Percentiles rank a stretch among this genome's conserved stretches.
Evolutionary conservation across 1,284 basidiomycete species (phyloP).

Genomic region (Cutaneotrichosporon cavernicola): DNA sequence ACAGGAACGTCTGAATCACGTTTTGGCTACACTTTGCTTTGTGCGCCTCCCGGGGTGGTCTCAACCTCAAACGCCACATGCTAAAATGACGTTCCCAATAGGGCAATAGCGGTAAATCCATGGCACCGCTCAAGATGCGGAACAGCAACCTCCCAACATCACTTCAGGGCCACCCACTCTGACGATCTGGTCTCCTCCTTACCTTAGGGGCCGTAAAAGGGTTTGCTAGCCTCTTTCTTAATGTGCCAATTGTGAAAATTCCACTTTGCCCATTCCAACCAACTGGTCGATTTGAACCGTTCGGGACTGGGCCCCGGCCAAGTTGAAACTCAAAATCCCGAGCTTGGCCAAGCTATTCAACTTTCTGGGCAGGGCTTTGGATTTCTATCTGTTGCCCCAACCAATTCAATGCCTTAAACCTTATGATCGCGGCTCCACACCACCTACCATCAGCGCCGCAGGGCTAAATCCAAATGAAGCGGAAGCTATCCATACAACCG

Average conservation of each 20-base stretch:
- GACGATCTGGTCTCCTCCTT: neutral
- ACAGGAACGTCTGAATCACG: neutral
- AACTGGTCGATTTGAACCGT: neutral
- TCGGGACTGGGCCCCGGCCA: neutral
- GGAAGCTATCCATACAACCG: neutral
- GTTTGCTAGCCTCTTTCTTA: neutral
- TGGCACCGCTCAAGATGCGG: neutral
- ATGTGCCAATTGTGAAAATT: neutral
- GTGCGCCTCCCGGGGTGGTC: neutral
- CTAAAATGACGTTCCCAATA: neutral
- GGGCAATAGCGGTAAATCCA: neutral
- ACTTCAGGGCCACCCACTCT: neutral
- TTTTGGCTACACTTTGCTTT: neutral
- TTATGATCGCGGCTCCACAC: neutral
- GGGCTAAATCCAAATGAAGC: neutral
- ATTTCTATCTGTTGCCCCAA: neutral
- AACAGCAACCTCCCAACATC: neutral
- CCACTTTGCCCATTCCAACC: neutral
- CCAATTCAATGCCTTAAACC: neutral
- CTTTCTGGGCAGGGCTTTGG: neutral
- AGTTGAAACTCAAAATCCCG: too few relatives aligned
- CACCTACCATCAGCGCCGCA: neutral
- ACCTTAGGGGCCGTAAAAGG: neutral
- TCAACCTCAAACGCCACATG: neutral
- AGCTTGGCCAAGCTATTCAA: neutral